phyloP scores from a whole-genome alignment of 371 early-diverging fungal species.

The Actinomortierella wolfii region DNA sequence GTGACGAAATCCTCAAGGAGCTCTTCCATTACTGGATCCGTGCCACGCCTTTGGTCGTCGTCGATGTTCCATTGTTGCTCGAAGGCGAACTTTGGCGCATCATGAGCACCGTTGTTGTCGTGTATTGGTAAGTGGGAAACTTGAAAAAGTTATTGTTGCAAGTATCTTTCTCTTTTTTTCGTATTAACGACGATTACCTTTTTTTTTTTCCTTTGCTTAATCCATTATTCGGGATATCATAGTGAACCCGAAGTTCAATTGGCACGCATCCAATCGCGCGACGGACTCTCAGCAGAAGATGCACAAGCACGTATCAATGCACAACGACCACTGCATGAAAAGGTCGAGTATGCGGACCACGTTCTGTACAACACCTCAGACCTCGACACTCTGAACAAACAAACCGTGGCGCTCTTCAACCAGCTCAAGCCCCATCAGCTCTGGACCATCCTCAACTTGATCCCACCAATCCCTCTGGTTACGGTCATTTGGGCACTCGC shows the following conservation, averaged over 20 bases:
- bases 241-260: slow-evolving; percentile 78
- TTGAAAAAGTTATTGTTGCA: not conserved
- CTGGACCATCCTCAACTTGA: slow-evolving; percentile 35
- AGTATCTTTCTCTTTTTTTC: not conserved
- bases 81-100: slow-evolving; percentile 81
- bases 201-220: no score
- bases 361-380: slow-evolving; percentile 87
- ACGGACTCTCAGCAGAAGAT: slow-evolving; percentile 61
- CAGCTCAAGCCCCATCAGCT: slow-evolving; percentile 49
- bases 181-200: not conserved
- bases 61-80: slow-evolving; percentile 92
- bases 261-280: slow-evolving; percentile 74
- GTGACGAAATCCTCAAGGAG: slow-evolving; percentile 80
- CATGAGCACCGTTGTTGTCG: slow-evolving; percentile 76
- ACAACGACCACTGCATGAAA: slow-evolving; percentile 83
- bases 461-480: slow-evolving; percentile 25
- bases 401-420: slow-evolving; percentile 60
- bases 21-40: slow-evolving; percentile 76
- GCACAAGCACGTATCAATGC: slow-evolving; percentile 80
- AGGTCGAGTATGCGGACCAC: slow-evolving; percentile 74
- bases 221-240: no score
- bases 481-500: slow-evolving; percentile 20
- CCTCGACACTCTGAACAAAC: slow-evolving; percentile 59
- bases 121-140: slow-evolving; percentile 68
- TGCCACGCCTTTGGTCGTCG: slow-evolving; percentile 72